Percentiles rank a stretch among this genome's conserved stretches.
Evolutionary conservation across 179 eudicot species (phyloP).

Genomic region (Amaranthus tricolor): DNA sequence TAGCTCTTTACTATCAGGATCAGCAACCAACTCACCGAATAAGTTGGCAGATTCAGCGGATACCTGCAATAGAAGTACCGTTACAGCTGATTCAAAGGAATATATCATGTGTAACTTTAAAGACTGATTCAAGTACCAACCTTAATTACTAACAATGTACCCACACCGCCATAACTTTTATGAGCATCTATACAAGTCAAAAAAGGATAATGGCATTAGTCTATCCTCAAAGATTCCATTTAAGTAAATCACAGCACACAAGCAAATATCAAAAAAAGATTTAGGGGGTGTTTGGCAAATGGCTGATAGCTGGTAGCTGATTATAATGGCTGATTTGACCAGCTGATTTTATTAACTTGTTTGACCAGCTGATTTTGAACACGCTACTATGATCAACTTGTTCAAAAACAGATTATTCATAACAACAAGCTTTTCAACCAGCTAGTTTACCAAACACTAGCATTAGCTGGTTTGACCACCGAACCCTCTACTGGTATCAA

Average conservation of each 20-base stretch:
- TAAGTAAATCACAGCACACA: neutral
- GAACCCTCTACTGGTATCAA: no score
- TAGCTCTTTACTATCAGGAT: slow-evolving; percentile 72
- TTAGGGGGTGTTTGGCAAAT: neutral
- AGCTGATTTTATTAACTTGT: no score
- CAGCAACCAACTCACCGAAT: slow-evolving; percentile 95
- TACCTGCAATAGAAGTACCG: slow-evolving; percentile 46
- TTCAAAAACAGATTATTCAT: no score
- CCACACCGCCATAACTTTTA: slow-evolving; percentile 78
- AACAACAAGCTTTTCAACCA: no score
- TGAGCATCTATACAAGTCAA: slow-evolving; percentile 61
- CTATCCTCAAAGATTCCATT: neutral
- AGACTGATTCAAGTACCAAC: slow-evolving; percentile 35
- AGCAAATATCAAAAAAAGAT: neutral
- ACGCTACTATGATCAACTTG: no score
- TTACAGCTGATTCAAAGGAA: neutral
- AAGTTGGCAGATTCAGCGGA: slow-evolving; percentile 89
- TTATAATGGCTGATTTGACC: no score
- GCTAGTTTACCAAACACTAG: no score
- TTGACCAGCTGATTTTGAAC: no score
- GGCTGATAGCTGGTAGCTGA: no score
- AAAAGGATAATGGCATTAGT: slow-evolving; percentile 4
- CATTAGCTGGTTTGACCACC: no score
- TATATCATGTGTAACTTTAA: neutral
- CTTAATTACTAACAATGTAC: slow-evolving; percentile 84